Percentiles rank a stretch among this genome's conserved stretches.
phyloP scores from a whole-genome alignment of 306 rosid species.

The Sindora glabra region DNA sequence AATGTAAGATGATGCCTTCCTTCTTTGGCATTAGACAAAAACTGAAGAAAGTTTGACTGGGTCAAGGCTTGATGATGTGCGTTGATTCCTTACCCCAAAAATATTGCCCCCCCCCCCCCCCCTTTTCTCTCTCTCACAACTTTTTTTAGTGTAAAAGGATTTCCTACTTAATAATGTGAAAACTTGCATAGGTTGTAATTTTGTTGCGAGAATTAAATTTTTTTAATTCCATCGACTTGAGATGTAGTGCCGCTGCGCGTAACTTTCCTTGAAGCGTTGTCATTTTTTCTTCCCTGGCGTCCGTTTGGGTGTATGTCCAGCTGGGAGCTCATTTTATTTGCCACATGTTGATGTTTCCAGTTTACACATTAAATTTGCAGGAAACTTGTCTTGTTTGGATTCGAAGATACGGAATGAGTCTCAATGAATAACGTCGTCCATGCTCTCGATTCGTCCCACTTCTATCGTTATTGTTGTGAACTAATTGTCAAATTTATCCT shows the following conservation, averaged over 20 bases:
- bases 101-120: not conserved
- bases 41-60: not conserved
- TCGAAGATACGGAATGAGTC: no score
- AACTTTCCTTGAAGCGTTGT: no score
- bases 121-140: not conserved
- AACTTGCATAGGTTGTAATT: slow-evolving; percentile 10
- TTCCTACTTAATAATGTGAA: slow-evolving; percentile 10
- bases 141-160: slow-evolving; percentile 14
- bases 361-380: no score
- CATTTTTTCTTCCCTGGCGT: no score
- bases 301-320: no score
- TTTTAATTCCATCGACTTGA: not conserved
- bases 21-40: not conserved
- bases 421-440: no score
- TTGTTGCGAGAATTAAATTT: not conserved
- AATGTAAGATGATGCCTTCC: slow-evolving; percentile 2
- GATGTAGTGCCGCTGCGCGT: no score
- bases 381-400: no score
- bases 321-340: slow-evolving; percentile 2
- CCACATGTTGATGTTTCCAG: no score
- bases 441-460: no score
- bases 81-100: not conserved
- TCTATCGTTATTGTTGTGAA: no score
- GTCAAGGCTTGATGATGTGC: slow-evolving; percentile 11
- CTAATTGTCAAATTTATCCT: no score